A percentile compares a stretch with the other conserved stretches of the same genome.
These are phyloP conservation scores for Fusarium bulbicola DNA, from an alignment of 2,329 filamentous ascomycete species.

Conservation along the genomic window DNA sequence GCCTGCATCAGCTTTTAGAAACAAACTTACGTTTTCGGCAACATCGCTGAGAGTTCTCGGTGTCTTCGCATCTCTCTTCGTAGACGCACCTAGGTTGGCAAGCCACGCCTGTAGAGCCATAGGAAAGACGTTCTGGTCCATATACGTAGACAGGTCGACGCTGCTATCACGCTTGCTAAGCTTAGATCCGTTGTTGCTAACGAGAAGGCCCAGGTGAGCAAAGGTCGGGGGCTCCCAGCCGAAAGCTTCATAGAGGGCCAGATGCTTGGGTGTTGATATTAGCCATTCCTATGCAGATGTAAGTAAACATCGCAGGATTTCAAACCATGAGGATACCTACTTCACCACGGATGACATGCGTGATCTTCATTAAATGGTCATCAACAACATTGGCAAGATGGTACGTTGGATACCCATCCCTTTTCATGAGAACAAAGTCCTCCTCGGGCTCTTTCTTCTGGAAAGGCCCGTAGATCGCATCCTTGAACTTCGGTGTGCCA, in stretches of 20 bases:
- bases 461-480: constrained; percentile 81
- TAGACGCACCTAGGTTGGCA: constrained; percentile 67
- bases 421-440: constrained; percentile 90
- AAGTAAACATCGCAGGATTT: background rate
- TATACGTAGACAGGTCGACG: constrained; percentile 62
- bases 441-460: constrained; percentile 67
- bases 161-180: constrained; percentile 82
- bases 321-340: constrained; percentile 53
- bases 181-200: constrained; percentile 75
- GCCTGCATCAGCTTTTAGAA: background rate
- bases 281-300: constrained; percentile 79
- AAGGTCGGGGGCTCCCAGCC: constrained; percentile 78
- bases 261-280: constrained; percentile 82
- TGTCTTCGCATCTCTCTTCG: constrained; percentile 39
- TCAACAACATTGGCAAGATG: constrained; percentile 98
- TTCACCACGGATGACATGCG: constrained; percentile 90
- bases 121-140: constrained; percentile 57
- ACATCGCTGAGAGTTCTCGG: constrained; percentile 71
- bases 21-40: constrained; percentile 66
- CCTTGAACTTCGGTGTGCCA: constrained; percentile 71
- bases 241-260: constrained; percentile 78
- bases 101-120: constrained; percentile 78
- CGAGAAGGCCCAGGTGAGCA: constrained; percentile 81
- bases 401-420: constrained; percentile 92
- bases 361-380: constrained; percentile 94